Base-by-base conservation (phyloP, 495 filamentous ascomycete species). In the Aspergillus kassunensis region DNA sequence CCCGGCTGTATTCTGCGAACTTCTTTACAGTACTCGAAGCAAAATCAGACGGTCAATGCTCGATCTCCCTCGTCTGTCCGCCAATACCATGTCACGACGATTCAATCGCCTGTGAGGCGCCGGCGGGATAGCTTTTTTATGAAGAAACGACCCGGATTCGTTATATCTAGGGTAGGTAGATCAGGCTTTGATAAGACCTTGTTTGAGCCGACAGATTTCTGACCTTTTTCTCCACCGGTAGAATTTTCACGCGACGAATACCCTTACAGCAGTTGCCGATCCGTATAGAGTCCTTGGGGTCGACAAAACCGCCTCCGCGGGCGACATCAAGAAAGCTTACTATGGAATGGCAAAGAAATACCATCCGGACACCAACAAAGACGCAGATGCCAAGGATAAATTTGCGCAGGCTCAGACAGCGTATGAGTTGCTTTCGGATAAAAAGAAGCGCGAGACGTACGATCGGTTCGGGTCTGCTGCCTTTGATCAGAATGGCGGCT, bases 301-400 rank as follows among this genome's bases (percentile, higher is more conserved):
- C 12, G 74, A 76, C 51, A 92, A 89, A 65, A 75, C 66, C 34
- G 89, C 93, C 12, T 86, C 89, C n/a, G 69, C 88, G 5, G 64
- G 82, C 48, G 95, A 97, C 6, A 96, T 98, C 61, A 98, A 98
- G 64, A 97, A 97, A 69, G 92, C 93, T 2, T 98, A 98, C 75
- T 98, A 98, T 67, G 86, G 90, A 46, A 74, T 96, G 54, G 93
- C 93, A n/a, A 97, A 97, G 71, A 97, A 97, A 64, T 98, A 84
- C 65, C 93, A 98, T 61, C 93, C 93, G 7, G 93, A 98, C 68
- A 96, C 93, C 31, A 97, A 96, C 74, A 98, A 97, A 70, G 93
- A 96, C 45, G 64, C 90, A 7, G 75, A 73, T 6, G 92, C 93
- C 25, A 97, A 97, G 66, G 93, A 97, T 47, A 92, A 88, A 61